Evolutionary conservation across 352 stramenopile genomes (phyloP).

Genomic region (Phytophthora brassicae): DNA sequence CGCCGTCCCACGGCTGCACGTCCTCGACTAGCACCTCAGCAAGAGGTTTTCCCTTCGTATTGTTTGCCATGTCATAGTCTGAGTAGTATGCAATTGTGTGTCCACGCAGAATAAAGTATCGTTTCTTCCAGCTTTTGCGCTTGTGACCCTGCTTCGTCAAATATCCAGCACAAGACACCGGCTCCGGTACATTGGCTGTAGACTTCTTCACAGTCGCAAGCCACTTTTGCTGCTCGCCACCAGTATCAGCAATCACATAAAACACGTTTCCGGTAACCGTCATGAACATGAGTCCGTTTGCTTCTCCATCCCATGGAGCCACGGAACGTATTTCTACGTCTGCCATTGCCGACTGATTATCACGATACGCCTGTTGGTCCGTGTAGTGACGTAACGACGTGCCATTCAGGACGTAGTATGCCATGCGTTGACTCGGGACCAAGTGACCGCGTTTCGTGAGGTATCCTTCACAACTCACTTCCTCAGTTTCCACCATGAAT

Average conservation of each 20-base stretch:
- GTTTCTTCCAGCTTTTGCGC: constrained; percentile 91
- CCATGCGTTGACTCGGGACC: constrained; percentile 83
- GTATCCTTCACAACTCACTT: constrained; percentile 86
- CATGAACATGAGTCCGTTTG: constrained; percentile 85
- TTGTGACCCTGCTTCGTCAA: constrained; percentile 90
- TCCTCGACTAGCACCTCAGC: constrained; percentile 85
- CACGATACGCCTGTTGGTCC: constrained; percentile 83
- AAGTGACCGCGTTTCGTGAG: constrained; percentile 85
- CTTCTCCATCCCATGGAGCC: constrained; percentile 76
- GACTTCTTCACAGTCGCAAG: constrained; percentile 70
- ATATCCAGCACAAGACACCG: constrained; percentile 81
- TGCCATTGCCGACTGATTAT: constrained; percentile 83
- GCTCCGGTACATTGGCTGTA: constrained; percentile 68
- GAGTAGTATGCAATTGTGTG: constrained; percentile 78
- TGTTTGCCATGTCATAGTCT: constrained; percentile 88
- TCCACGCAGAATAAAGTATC: constrained; percentile 87
- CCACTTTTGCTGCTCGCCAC: constrained; percentile 84
- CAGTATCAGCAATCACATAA: constrained; percentile 79
- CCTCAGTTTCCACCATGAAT: constrained; percentile 83
- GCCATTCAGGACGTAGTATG: constrained; percentile 87
- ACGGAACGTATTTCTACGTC: constrained; percentile 84
- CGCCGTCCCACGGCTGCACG: constrained; percentile 83
- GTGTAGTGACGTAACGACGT: constrained; percentile 81
- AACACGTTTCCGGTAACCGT: constrained; percentile 85
- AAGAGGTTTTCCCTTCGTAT: constrained; percentile 72